A percentile compares a stretch with the other conserved stretches of the same genome.
These are phyloP conservation scores for Aspergillus bridgeri DNA, from an alignment of 495 filamentous ascomycete genomes.

Conservation along the genomic window DNA sequence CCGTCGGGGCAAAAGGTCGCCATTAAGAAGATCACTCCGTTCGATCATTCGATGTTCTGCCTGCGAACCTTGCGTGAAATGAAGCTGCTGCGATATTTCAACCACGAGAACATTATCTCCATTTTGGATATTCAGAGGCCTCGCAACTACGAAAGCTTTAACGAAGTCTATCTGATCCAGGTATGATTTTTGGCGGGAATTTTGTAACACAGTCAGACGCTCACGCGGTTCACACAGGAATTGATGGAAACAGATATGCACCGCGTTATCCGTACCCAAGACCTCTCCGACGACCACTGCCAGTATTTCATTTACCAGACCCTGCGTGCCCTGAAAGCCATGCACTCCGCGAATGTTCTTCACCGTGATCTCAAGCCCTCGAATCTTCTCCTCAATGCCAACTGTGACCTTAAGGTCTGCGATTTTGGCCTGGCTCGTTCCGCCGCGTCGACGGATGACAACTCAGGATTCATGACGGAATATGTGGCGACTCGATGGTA, in stretches of 20 bases:
- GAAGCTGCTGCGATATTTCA: constrained; percentile 99
- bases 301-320: constrained; percentile 99
- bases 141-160: constrained; percentile 90
- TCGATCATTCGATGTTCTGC: constrained; percentile 99
- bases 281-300: constrained; percentile 97
- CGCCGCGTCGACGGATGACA: constrained; percentile 92
- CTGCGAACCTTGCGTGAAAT: constrained; percentile 96
- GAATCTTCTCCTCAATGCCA: constrained; percentile 94
- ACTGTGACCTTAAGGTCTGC: constrained; percentile 98
- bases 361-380: constrained; percentile 98
- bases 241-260: constrained; percentile 99
- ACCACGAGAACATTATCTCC: constrained; percentile 99
- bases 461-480: constrained; percentile 99
- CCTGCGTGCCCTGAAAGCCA: constrained; percentile 93
- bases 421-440: constrained; percentile 96
- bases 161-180: constrained; percentile 98
- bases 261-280: constrained; percentile 97
- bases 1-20: constrained; percentile 98
- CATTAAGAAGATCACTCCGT: constrained; percentile 99
- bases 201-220: neutral
- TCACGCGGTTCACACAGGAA: constrained; percentile 57
- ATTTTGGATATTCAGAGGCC: constrained; percentile 99
- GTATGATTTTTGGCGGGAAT: constrained; percentile 42
- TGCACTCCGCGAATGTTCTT: constrained; percentile 98
- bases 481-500: constrained; percentile 99